Percentiles rank a stretch among this genome's conserved stretches.
Conservation (phyloP, 2,329 filamentous ascomycete genomes). For the Cladosporium oxysporum region DNA sequence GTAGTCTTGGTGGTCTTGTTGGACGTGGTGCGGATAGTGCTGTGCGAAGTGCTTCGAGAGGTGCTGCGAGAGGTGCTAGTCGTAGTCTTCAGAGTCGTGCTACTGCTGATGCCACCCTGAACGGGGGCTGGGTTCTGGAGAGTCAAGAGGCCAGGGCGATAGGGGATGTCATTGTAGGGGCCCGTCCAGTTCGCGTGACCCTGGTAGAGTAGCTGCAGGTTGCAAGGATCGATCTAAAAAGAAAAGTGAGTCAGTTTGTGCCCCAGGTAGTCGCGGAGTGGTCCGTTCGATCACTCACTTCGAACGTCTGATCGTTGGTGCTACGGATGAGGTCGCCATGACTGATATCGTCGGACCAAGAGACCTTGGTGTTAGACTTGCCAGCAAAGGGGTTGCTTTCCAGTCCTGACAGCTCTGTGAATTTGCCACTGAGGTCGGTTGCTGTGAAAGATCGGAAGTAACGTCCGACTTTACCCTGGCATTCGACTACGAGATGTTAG, state of each 20-base stretch:
- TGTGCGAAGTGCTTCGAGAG: neutral
- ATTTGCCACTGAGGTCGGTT: conserved; percentile 55
- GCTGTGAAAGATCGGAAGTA: conserved; percentile 70
- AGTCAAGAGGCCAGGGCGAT: conserved; percentile 57
- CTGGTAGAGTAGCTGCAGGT: conserved; percentile 66
- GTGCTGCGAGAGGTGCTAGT: neutral
- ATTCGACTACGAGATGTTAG: conserved; percentile 50
- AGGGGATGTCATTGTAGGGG: conserved; percentile 56
- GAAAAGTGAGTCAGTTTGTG: conserved; percentile 46
- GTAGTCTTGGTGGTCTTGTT: neutral
- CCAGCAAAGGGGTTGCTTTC: conserved; percentile 65
- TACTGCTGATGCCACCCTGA: neutral
- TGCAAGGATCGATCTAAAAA: conserved; percentile 63
- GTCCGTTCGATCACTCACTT: conserved; percentile 27
- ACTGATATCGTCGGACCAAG: conserved; percentile 68
- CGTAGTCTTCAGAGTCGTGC: neutral
- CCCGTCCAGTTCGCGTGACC: conserved; percentile 50
- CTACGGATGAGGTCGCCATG: conserved; percentile 63
- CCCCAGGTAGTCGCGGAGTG: neutral
- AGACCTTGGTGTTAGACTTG: conserved; percentile 64
- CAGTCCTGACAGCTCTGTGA: conserved; percentile 58
- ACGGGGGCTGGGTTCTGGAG: conserved; percentile 30
- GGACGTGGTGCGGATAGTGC: neutral
- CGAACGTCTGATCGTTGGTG: conserved; percentile 62
- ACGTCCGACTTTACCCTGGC: conserved; percentile 57